phyloP scores from a whole-genome alignment of 164 flowering plant genomes.

The Annona squamosa region DNA sequence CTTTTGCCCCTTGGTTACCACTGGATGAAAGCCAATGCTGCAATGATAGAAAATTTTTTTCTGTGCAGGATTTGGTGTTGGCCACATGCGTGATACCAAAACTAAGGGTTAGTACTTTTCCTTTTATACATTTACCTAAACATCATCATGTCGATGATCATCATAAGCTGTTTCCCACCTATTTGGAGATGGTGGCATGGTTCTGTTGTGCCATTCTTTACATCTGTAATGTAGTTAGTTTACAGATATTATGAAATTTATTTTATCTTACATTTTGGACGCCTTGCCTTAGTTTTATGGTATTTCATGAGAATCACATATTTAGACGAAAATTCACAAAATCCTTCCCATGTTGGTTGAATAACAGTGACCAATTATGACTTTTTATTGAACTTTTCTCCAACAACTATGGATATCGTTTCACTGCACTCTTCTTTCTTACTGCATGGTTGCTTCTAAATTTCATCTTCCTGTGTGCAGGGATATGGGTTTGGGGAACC shows the following conservation, averaged over 20 bases:
- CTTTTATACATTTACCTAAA: no score
- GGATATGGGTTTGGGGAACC: constrained; percentile 97
- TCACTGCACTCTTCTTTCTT: background rate
- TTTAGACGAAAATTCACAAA: background rate
- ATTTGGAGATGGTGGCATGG: no score
- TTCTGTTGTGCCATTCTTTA: no score
- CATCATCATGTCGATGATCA: no score
- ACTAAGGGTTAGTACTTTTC: constrained; percentile 61
- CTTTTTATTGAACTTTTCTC: background rate
- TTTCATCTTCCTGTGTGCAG: constrained; percentile 28
- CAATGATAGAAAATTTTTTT: constrained; percentile 6
- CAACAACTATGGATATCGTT: background rate
- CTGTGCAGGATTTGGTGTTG: constrained; percentile 92
- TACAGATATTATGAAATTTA: no score
- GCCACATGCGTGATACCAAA: constrained; percentile 99
- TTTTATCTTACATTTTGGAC: no score
- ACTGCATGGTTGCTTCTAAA: background rate
- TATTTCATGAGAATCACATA: no score
- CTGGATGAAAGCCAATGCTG: background rate
- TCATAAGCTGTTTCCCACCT: no score
- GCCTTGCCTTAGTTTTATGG: no score
- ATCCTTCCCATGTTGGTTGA: background rate
- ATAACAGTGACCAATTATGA: background rate
- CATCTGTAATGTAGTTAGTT: no score
- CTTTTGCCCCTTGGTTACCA: background rate